Base-by-base conservation (phyloP, 140 eudicot genomes). In the Flaveria floridana region DNA sequence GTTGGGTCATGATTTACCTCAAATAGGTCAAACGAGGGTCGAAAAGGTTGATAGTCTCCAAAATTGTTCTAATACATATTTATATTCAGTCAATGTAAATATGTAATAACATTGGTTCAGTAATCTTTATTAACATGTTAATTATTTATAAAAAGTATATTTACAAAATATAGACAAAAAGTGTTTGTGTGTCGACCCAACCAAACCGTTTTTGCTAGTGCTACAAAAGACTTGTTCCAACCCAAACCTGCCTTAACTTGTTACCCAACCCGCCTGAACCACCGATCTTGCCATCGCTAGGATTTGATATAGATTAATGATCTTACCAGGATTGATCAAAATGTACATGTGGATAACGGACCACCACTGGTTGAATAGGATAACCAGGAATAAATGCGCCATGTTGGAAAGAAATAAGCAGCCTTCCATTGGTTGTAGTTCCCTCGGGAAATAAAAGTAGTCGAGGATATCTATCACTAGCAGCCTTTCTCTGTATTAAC, bases 371-470 rank as follows among this genome's bases (percentile, higher is more conserved):
- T 82, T 90, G 99, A 46, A 94, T 85, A 42, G 97, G 87, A 78
- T 88, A 88, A 42, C 97, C 89, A 67, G 99, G 97, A 37, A 94
- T 86, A 80, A 94, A 94, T 55, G 99, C 99, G 62, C 99, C 99
- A 62, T 81, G 94, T 83, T 94, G 96, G 78, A 94, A 94, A 14
- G 97, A 90, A 76, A 94, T 81, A 68, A 94, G 85, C 63, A 68
- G 77, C 79, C 90, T 84, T 85, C 99, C 99, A 66, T 94, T 94
- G 41, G 90, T 90, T 55, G 99, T 94, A 12, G 99, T 94, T 81
- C 99, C 99, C 87, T 94, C 99, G n/a, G 97, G 99, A 90, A 94
- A 94, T 80, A 94, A 85, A 69, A 94, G 96, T 76, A 94, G 83
- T 52, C 99, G 96, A 82, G 99, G 97, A 94, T 80, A 94, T 83